Evolutionary conservation across 2,329 filamentous ascomycete species (phyloP).

Genomic region (Karstenula rhodostoma): DNA sequence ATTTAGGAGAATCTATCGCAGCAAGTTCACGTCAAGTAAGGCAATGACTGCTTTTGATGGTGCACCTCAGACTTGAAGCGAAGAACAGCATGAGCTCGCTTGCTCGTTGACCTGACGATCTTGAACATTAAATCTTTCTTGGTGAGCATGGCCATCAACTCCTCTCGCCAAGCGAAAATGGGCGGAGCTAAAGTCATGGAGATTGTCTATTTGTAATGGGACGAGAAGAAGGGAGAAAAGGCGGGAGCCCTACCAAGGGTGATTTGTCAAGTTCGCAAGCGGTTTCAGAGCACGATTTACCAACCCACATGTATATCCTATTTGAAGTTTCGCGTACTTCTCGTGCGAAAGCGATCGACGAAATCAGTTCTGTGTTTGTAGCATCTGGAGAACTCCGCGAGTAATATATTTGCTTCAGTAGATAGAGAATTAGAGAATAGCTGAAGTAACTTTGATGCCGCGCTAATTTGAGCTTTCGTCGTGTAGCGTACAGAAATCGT

Average conservation of each 20-base stretch:
- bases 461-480: not conserved
- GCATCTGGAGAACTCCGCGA: not conserved
- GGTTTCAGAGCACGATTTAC: not conserved
- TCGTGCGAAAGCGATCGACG: not conserved
- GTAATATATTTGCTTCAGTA: not conserved
- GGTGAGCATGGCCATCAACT: not conserved
- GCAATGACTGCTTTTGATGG: not conserved
- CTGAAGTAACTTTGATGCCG: not conserved
- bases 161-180: not conserved
- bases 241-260: not conserved
- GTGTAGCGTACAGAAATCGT: not conserved
- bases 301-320: not conserved
- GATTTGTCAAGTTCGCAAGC: not conserved
- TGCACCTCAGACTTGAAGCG: too few species aligned
- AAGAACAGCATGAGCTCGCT: too few species aligned
- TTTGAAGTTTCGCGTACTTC: not conserved
- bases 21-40: not conserved
- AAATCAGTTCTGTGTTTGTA: not conserved
- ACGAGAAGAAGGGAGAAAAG: not conserved
- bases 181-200: not conserved
- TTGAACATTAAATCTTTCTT: too few species aligned
- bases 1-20: too few species aligned
- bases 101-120: too few species aligned
- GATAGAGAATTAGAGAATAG: not conserved
- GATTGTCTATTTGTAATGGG: not conserved